A percentile compares a stretch with the other conserved stretches of the same genome.
Conservation (phyloP, 1,284 basidiomycete genomes). For the Leccinum fallax region DNA sequence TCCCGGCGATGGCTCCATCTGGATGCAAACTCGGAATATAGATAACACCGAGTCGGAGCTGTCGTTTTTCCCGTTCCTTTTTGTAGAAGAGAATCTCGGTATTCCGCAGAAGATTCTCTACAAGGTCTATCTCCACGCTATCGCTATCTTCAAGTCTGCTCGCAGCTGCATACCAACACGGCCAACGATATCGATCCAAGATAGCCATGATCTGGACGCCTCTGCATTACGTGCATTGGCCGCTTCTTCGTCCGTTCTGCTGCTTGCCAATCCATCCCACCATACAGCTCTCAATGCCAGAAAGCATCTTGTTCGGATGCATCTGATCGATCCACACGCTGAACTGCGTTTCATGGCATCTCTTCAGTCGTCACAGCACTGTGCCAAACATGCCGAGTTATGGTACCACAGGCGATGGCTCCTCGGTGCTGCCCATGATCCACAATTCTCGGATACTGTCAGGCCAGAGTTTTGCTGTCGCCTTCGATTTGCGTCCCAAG, state of each 20-base stretch:
- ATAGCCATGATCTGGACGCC: constrained; percentile 1
- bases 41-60: constrained; percentile 3
- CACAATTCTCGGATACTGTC: not conserved
- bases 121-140: constrained; percentile 50
- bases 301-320: constrained; percentile 49
- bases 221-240: constrained; percentile 18
- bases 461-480: not conserved
- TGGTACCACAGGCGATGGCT: constrained; percentile 74
- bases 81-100: constrained; percentile 61
- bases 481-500: constrained; percentile 27
- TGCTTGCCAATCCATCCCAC: constrained; percentile 69
- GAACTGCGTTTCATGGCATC: constrained; percentile 53
- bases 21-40: constrained; percentile 10
- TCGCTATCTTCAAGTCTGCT: constrained; percentile 38
- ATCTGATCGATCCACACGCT: constrained; percentile 36
- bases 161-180: constrained; percentile 7
- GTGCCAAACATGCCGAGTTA: constrained; percentile 61
- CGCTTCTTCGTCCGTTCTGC: constrained; percentile 47
- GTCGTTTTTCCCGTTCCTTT: constrained; percentile 48
- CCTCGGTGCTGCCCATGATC: constrained; percentile 36
- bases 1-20: constrained; percentile 27
- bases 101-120: constrained; percentile 60
- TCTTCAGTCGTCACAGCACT: constrained; percentile 53
- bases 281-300: constrained; percentile 63
- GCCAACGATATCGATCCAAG: not conserved